A percentile compares a stretch with the other conserved stretches of the same genome.
Evolutionary conservation across 148 eudicot species (phyloP).

Genomic region (Chenopodium album): DNA sequence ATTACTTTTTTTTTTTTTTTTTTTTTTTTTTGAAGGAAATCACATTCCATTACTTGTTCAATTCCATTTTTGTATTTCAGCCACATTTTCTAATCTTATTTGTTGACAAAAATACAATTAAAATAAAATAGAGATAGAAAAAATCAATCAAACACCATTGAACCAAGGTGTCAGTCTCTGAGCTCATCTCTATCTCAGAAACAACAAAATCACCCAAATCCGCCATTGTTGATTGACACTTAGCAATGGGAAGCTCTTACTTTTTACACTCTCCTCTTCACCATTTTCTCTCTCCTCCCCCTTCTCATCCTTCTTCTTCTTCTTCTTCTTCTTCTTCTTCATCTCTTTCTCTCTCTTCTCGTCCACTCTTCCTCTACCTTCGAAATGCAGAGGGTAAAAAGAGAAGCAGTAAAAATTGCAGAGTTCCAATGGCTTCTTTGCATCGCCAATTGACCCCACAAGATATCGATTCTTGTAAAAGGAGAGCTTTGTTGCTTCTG

Average conservation of each 20-base stretch:
- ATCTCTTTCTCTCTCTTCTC: slow-evolving; percentile 32
- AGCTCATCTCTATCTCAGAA: slow-evolving; percentile 23
- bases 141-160: neutral
- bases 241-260: slow-evolving; percentile 46
- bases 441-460: slow-evolving; percentile 26
- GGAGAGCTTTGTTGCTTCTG: slow-evolving; percentile 56
- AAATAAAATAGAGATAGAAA: neutral
- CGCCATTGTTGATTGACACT: neutral
- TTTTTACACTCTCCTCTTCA: slow-evolving; percentile 42
- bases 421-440: slow-evolving; percentile 41
- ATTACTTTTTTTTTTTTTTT: no score
- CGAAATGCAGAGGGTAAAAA: slow-evolving; percentile 39
- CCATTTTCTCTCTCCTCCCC: slow-evolving; percentile 34
- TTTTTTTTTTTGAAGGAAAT: no score
- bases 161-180: neutral
- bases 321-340: slow-evolving; percentile 30
- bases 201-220: neutral
- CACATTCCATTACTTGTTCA: neutral
- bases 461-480: slow-evolving; percentile 31
- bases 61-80: no score
- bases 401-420: slow-evolving; percentile 25
- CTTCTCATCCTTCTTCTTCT: slow-evolving; percentile 30
- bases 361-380: slow-evolving; percentile 20
- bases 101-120: neutral
- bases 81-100: neutral